Conservation (phyloP, 1,284 basidiomycete species). For the Pascua sp. region DNA sequence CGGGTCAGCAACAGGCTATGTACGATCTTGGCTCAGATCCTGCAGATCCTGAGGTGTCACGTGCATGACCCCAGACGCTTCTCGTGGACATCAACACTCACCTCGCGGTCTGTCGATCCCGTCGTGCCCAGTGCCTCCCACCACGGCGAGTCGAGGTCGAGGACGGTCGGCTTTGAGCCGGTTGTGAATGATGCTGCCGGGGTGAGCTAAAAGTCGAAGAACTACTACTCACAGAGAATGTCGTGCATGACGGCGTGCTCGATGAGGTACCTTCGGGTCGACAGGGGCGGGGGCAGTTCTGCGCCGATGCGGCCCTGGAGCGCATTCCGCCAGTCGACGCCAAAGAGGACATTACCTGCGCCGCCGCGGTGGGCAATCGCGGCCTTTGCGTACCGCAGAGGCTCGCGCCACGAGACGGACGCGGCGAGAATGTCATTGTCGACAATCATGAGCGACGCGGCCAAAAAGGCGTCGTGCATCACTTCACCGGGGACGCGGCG, state of each 20-base stretch:
- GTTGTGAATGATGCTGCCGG: conserved; percentile 21
- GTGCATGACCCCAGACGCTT: too few species aligned
- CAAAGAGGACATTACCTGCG: conserved; percentile 28
- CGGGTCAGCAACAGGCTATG: conserved; percentile 1
- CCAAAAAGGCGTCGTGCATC: conserved; percentile 32
- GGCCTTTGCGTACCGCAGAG: conserved; percentile 24
- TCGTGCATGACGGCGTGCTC: conserved; percentile 33
- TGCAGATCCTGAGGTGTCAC: neutral
- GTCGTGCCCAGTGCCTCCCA: conserved; percentile 27
- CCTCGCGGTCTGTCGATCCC: conserved; percentile 18
- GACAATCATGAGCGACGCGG: conserved; percentile 24
- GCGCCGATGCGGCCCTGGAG: conserved; percentile 3
- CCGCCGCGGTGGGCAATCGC: conserved; percentile 32
- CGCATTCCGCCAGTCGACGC: conserved; percentile 13
- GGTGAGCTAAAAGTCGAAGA: too few species aligned
- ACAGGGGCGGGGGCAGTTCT: conserved; percentile 2
- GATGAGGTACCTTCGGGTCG: conserved; percentile 23
- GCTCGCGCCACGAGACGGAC: conserved; percentile 32
- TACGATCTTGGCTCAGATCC: neutral
- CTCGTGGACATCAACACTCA: conserved; percentile 1
- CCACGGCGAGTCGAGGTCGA: conserved; percentile 27
- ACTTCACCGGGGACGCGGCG: conserved; percentile 22
- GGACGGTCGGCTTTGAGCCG: conserved; percentile 20
- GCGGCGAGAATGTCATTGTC: conserved; percentile 35
- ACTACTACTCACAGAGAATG: conserved; percentile 27